phyloP scores from a whole-genome alignment of 2,329 filamentous ascomycete genomes.

The Apiospora hydei region DNA sequence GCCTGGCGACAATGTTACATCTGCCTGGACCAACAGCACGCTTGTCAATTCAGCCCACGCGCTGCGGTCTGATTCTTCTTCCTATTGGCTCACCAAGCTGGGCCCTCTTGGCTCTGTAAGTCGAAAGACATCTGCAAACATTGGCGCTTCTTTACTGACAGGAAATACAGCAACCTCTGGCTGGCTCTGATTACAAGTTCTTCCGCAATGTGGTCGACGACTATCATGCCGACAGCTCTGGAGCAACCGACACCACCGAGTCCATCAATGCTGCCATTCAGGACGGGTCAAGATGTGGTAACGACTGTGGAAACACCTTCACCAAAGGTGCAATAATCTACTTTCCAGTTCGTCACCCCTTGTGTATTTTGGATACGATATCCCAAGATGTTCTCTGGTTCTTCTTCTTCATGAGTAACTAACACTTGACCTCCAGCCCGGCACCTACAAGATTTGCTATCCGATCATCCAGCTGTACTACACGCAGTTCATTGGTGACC shows the following conservation, averaged over 20 bases:
- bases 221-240: slow-evolving; percentile 50
- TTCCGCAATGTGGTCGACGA: slow-evolving; percentile 65
- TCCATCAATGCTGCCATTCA: slow-evolving; percentile 31
- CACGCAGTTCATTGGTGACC: slow-evolving; percentile 54
- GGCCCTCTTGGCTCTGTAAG: slow-evolving; percentile 8
- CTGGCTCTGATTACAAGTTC: slow-evolving; percentile 55
- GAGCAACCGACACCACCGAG: slow-evolving; percentile 27
- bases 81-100: neutral
- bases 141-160: neutral
- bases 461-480: slow-evolving; percentile 27
- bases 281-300: slow-evolving; percentile 25
- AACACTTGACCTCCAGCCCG: neutral
- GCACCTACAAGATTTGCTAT: slow-evolving; percentile 29
- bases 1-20: neutral
- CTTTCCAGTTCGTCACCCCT: slow-evolving; percentile 27
- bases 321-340: slow-evolving; percentile 30
- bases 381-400: neutral
- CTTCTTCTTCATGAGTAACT: neutral
- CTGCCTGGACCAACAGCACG: neutral
- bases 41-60: too few relatives aligned
- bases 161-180: neutral
- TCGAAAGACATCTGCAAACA: neutral
- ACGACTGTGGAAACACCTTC: slow-evolving; percentile 26
- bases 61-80: neutral
- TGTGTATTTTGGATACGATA: neutral